Percentiles rank a stretch among this genome's conserved stretches.
Conservation (phyloP, 2,329 filamentous ascomycete species). For the Cordyceps cicadae region DNA sequence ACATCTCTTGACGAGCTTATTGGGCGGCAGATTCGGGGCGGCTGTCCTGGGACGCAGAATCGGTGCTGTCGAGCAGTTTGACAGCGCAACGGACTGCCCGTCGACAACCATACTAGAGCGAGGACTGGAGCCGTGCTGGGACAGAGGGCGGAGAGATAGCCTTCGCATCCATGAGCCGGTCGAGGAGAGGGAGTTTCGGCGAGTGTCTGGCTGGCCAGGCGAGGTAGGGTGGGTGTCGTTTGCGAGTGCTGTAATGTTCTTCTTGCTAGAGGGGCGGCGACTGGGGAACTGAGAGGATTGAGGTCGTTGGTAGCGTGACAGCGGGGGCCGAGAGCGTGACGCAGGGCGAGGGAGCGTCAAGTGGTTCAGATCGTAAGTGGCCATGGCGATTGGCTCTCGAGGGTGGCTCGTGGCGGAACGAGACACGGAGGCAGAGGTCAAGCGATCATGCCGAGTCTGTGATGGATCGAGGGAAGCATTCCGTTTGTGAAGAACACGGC, state of each 20-base stretch:
- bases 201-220: constrained; percentile 27
- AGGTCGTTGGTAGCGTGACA: constrained; percentile 30
- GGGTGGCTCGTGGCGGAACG: constrained; percentile 1
- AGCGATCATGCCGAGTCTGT: constrained; percentile 6
- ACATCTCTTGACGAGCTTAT: constrained; percentile 70
- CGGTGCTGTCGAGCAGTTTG: constrained; percentile 57
- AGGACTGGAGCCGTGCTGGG: constrained; percentile 56
- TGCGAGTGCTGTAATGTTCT: not conserved
- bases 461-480: constrained; percentile 13
- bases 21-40: constrained; percentile 47
- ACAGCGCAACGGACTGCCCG: constrained; percentile 57
- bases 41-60: constrained; percentile 40
- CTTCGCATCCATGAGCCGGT: constrained; percentile 65
- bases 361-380: not conserved
- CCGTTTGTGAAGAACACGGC: constrained; percentile 14
- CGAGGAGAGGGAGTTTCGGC: constrained; percentile 51
- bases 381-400: not conserved
- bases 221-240: not conserved
- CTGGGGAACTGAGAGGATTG: constrained; percentile 29
- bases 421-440: not conserved
- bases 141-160: constrained; percentile 57
- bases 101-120: constrained; percentile 58
- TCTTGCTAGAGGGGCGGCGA: not conserved
- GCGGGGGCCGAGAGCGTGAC: constrained; percentile 28
- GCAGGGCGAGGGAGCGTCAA: constrained; percentile 21